Base-by-base conservation (phyloP, 768 basidiomycete species). In the Artomyces pyxidatus region DNA sequence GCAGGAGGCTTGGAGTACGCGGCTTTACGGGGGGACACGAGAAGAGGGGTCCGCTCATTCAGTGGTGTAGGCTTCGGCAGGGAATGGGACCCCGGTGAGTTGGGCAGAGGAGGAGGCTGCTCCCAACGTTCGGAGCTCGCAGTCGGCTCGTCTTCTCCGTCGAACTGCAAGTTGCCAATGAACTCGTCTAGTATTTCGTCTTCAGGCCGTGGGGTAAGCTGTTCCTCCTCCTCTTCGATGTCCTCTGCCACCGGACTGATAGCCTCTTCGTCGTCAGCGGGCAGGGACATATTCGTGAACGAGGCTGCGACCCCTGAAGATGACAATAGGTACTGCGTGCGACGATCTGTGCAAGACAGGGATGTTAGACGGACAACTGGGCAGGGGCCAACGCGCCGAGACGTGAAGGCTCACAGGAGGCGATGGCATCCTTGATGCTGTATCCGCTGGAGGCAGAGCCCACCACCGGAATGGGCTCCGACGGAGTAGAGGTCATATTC, bases 271-370 rank as follows among this genome's bases (percentile, higher is more conserved):
- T 54, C 43, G 19, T 50, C 45, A 25, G 28, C 16, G 17, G 14
- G 35, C 25, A 38, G 7, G 5, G 37, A 2, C 1, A 14, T n/a
- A 17, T 28, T 35, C 25, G 23, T 39, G 35, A 19, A 41, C 4
- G 53, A 27, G 41, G 49, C 25, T 25, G 52, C 29, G 8, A 50
- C 45, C 43, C 43, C 43, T 8, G 43, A 27, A 3, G 44, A 41
- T 26, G 45, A 50, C 6, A 23, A 42, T 21, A 54, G 39, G 27
- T 48, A 29, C 21, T 55, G 49, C 9, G 53, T 48, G 43, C 55
- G 55, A 37, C 53, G 55, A 47, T 57, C 55, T 57, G 38, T 10
- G 26, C 7, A n/a, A n/a, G n/a, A n/a, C n/a, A n/a, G n/a, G n/a
- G n/a, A n/a, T n/a, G n/a, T n/a, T n/a, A n/a, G n/a, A n/a, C n/a